Evolutionary conservation across 768 basidiomycete species (phyloP).

Genomic region (Rubroboletus satanas): DNA sequence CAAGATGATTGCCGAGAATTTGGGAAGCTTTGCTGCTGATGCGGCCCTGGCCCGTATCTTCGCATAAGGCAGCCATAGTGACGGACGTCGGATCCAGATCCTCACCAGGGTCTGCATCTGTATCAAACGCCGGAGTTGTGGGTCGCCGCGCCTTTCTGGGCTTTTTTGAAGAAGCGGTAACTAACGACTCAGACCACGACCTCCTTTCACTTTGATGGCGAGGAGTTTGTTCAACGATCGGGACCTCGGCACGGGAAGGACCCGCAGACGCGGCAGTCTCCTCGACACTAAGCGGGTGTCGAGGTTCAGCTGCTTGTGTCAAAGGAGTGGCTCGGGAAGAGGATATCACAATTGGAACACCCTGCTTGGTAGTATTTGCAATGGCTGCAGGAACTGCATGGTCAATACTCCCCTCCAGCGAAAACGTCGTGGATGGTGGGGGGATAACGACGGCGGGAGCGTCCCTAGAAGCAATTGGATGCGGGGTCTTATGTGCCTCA

Average conservation of each 20-base stretch:
- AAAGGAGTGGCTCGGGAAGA: conserved; percentile 14
- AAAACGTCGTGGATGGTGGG: conserved; percentile 2
- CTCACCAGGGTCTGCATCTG: conserved; percentile 64
- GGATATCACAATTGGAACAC: conserved; percentile 18
- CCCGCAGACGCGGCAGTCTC: neutral
- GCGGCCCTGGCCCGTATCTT: conserved; percentile 74
- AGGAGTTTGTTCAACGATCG: conserved; percentile 6
- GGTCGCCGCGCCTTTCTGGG: conserved; percentile 38
- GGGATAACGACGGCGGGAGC: neutral
- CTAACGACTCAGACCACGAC: conserved; percentile 13
- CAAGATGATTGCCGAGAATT: conserved; percentile 64
- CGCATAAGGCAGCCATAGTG: conserved; percentile 80
- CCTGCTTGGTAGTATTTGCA: conserved; percentile 1
- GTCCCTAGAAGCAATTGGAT: neutral
- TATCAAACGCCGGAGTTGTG: conserved; percentile 54
- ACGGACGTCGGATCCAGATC: conserved; percentile 76
- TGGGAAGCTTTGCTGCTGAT: conserved; percentile 74
- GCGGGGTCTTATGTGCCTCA: conserved; percentile 3
- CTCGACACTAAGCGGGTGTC: neutral
- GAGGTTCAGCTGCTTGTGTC: conserved; percentile 1
- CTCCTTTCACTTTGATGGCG: conserved; percentile 19
- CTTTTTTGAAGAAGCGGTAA: conserved; percentile 31
- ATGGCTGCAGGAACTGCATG: neutral
- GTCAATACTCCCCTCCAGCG: conserved; percentile 4
- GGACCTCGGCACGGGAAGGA: conserved; percentile 18